Conservation (phyloP, 1,284 basidiomycete genomes). For the Bjerkandera adusta region DNA sequence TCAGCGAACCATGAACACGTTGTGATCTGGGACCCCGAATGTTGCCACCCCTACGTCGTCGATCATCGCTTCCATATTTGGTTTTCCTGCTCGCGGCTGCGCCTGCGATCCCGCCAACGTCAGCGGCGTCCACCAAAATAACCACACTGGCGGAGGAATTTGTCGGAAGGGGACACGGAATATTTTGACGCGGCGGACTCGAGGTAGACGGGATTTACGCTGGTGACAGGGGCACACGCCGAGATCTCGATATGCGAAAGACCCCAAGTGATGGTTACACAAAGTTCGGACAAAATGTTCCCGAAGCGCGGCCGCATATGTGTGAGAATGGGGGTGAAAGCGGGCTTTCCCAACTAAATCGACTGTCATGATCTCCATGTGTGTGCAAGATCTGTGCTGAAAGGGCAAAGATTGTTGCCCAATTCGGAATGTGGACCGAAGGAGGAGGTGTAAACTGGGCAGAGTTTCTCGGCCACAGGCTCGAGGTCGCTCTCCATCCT, state of each 20-base stretch:
- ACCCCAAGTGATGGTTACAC: slow-evolving; percentile 1
- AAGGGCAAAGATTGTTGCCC: neutral
- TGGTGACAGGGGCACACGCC: slow-evolving; percentile 5
- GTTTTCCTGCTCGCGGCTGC: no score
- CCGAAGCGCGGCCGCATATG: no score
- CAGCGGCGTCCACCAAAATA: no score
- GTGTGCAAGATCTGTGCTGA: neutral
- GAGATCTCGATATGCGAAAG: slow-evolving; percentile 5
- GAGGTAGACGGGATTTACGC: no score
- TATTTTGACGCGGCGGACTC: no score
- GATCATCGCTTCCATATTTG: slow-evolving; percentile 10
- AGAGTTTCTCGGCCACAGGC: slow-evolving; percentile 9
- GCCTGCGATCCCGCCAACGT: no score
- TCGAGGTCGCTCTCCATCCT: slow-evolving; percentile 16
- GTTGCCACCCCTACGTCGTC: slow-evolving; percentile 9
- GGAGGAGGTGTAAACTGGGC: slow-evolving; percentile 1
- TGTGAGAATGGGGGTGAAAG: neutral
- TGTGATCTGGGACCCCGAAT: slow-evolving; percentile 10
- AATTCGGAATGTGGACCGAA: slow-evolving; percentile 4
- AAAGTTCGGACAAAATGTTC: neutral
- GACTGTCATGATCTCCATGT: neutral
- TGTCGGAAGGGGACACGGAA: no score
- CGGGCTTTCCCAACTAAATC: neutral
- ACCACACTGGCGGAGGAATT: no score
- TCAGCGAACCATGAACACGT: slow-evolving; percentile 11